A percentile compares a stretch with the other conserved stretches of the same genome.
These are phyloP conservation scores for Nyssa sinensis DNA, from an alignment of 148 eudicot genomes.

Conservation along the genomic window DNA sequence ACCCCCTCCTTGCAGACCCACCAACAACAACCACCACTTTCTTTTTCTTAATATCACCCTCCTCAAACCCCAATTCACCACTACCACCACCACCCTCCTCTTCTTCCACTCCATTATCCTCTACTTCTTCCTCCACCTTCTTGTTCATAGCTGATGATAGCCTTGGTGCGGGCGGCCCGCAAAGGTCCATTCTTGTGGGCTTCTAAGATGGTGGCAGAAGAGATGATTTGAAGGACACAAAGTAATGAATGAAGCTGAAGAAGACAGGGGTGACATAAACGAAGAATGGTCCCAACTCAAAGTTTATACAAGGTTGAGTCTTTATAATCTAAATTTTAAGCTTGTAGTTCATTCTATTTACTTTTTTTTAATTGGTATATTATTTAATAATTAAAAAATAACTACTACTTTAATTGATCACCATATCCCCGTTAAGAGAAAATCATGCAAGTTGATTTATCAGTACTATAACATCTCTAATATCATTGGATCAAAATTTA, in stretches of 20 bases:
- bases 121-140: not conserved
- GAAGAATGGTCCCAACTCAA: not conserved
- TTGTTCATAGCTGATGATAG: not conserved
- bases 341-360: too few species aligned
- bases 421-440: too few species aligned
- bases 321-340: too few species aligned
- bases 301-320: too few species aligned
- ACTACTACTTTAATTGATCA: too few species aligned
- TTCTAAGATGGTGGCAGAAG: not conserved
- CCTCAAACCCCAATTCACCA: not conserved
- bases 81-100: not conserved
- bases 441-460: too few species aligned
- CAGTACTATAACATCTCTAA: too few species aligned
- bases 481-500: too few species aligned
- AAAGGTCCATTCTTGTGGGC: not conserved
- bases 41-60: conserved; percentile 4
- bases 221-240: not conserved
- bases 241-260: not conserved
- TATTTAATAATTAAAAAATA: too few species aligned
- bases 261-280: not conserved
- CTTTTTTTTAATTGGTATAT: too few species aligned
- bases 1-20: conserved; percentile 1
- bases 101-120: not conserved
- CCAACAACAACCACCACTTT: not conserved
- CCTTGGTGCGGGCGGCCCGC: not conserved